Evolutionary conservation across 2,329 filamentous ascomycete species (phyloP), one percentile per base, ranked within the genome.

Genomic region (Dactylonectria macrodidyma): DNA sequence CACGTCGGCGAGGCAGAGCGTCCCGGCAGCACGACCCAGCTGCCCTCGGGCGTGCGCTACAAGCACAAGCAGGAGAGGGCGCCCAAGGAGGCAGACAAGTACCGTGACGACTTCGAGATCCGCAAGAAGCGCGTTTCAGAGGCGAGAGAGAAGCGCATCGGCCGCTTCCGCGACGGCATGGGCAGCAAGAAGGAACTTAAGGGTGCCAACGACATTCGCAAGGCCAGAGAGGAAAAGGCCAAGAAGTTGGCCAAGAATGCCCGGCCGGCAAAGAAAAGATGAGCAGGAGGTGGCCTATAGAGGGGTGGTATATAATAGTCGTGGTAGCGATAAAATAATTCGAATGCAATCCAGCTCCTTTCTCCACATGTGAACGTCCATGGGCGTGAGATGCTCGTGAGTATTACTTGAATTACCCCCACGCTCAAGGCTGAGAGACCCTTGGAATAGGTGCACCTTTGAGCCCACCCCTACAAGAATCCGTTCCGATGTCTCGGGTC

Each of bases 21-120:
- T 73, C 81, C 82, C 72, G 68, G 75, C 60, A 62, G 46, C 24
- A 66, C 62, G 30, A 66, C 66, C 19, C 72, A 75, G 51, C 59
- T 81, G 47, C 79, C 79, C n/a, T 76, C 76, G 8, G 83, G 81
- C 24, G 72, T 73, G 16, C 87, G 91, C 69, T 97, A 92, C 85
- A 93, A 92, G 85, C 96, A 99, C 84, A 95, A 92, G 82, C 89
- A 91, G 81, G 92, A 96, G 79, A 91, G 89, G 83, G 95, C 95
- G 64, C 96, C 97, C 70, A 98, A 98, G 87, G 90, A 94, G 75
- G 95, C 96, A 8, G 96, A 99, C 85, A 95, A 93, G 83, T 95
- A 89, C 81, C 89, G 96, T 68, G 95, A 95, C 80, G 95, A 99
- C 82, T 99, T 93, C 82, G 87, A 97, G 72, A 90, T 91, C 79